Evolutionary conservation across 2,329 filamentous ascomycete species (phyloP).

Genomic region (Nectriaceae sp.): DNA sequence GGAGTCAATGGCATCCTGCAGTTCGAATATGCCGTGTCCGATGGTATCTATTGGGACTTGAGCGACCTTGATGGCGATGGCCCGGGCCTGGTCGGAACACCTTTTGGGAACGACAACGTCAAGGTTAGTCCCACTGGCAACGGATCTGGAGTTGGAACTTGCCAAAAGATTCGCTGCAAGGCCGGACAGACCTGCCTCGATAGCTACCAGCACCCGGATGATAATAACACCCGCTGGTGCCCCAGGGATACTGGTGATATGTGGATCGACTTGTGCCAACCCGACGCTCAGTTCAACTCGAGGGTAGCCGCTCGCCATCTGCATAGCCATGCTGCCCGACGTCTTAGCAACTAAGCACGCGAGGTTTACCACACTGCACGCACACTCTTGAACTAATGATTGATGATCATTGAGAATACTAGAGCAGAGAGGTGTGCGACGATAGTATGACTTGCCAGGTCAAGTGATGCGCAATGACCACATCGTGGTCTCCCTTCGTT

Average conservation of each 20-base stretch:
- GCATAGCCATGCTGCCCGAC: not conserved
- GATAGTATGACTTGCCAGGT: too few species aligned
- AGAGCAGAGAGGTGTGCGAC: too few species aligned
- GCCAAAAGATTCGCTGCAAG: not conserved
- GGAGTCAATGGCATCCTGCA: not conserved
- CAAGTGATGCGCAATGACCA: too few species aligned
- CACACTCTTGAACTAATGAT: too few species aligned
- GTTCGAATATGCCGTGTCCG: not conserved
- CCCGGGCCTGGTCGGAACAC: not conserved
- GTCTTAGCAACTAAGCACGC: too few species aligned
- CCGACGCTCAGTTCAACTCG: not conserved
- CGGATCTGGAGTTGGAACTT: not conserved
- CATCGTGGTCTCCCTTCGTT: too few species aligned
- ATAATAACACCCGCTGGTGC: not conserved
- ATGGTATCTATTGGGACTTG: not conserved
- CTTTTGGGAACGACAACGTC: conserved; percentile 1
- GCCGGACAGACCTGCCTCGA: not conserved
- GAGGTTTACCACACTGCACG: too few species aligned
- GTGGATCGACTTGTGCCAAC: conserved; percentile 1
- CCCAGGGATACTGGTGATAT: not conserved
- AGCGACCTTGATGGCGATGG: conserved; percentile 1
- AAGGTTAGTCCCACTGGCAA: not conserved
- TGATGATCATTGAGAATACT: too few species aligned
- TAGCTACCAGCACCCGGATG: conserved; percentile 1
- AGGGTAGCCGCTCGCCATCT: not conserved